Evolutionary conservation across 352 stramenopile species (phyloP).

Genomic region (Pythium sukuiense): DNA sequence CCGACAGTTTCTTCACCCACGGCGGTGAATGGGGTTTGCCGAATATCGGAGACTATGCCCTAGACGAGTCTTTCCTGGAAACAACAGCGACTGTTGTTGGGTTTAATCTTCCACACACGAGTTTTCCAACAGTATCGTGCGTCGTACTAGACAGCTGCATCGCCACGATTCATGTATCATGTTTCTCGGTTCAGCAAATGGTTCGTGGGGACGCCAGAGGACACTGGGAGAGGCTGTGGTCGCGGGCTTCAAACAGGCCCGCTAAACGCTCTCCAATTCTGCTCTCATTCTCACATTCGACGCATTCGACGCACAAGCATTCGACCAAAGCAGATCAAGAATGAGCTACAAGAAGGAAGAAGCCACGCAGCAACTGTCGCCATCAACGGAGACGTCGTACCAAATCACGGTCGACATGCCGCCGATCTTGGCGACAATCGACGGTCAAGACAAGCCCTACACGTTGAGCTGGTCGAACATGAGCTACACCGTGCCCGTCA

Average conservation of each 20-base stretch:
- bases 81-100: no score
- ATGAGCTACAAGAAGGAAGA: background rate
- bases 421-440: background rate
- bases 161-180: background rate
- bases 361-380: background rate
- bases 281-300: background rate
- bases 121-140: no score
- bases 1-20: background rate
- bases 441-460: constrained; percentile 1
- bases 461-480: constrained; percentile 30
- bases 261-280: background rate
- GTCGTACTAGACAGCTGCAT: background rate
- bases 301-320: background rate
- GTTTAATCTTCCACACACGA: no score
- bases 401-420: constrained; percentile 3
- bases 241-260: no score
- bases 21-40: background rate
- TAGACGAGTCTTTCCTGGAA: background rate
- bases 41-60: background rate
- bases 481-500: constrained; percentile 22
- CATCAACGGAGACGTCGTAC: constrained; percentile 4
- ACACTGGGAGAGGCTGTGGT: no score
- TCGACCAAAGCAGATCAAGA: background rate
- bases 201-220: no score
- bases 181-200: no score